Evolutionary conservation across 108 stramenopile genomes (phyloP), one percentile per base, ranked within the genome.

Genomic region (Cyclotella atomus): DNA sequence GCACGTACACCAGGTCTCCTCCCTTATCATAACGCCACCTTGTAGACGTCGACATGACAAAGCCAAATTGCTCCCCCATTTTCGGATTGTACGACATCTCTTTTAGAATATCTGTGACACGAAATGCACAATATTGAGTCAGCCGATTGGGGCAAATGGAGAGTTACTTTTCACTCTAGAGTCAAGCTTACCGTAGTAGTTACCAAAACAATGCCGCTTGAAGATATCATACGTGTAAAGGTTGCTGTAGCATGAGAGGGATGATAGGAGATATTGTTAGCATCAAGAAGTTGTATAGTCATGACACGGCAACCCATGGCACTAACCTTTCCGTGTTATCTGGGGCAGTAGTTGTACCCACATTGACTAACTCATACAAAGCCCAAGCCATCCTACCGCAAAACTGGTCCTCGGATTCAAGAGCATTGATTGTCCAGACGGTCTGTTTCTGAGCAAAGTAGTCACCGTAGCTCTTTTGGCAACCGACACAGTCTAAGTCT

Each of bases 341-440:
- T 3, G 78, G 78, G 8, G 64, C 65, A 3, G 78, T 71, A 19
- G 78, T 73, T 0, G 63, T 72, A 24, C 78, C 78, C 17, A 79
- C 78, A 34, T 79, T 72, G 34, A 91, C 59, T 35, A 89, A 79
- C 55, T 92, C 90, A 27, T 84, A 77, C 20, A 95, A 66, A 1
- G 87, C 88, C 89, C 90, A 92, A 20, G 93, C 88, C 53, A 92
- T 78, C 2, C 91, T 73, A 57, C 92, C 88, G 34, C 93, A 79
- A 14, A 95, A 55, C 73, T 83, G 77, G 47, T 77, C 81, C 35
- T 85, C 84, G 0, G 55, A 64, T 23, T 74, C 72, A 0, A 73
- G 23, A 20, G 59, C 66, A 36, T 79, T 79, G 32, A 79, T 59
- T 29, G 73, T 65, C 77, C 70, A 75, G 30, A 83, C 74, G 23